Evolutionary conservation across 2,329 filamentous ascomycete species (phyloP).

Genomic region (Aspergillus sp.): DNA sequence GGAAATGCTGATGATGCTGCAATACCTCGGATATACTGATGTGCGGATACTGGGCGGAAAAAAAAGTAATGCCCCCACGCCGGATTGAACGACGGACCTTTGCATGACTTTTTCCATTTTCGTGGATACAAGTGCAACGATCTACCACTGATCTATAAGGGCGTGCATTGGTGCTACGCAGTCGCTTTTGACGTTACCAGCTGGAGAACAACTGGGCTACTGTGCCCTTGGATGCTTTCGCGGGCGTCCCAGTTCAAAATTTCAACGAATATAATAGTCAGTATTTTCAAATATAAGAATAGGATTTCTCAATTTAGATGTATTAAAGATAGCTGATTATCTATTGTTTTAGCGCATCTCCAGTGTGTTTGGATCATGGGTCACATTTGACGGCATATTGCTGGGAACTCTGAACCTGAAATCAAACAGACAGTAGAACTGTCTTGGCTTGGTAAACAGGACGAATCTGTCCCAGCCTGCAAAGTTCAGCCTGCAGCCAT

Average conservation of each 20-base stretch:
- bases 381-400: not conserved
- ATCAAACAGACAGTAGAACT: not conserved
- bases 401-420: not conserved
- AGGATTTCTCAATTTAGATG: too few species aligned
- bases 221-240: too few species aligned
- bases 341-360: not conserved
- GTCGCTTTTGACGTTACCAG: not conserved
- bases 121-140: not conserved
- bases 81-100: not conserved
- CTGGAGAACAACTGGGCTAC: too few species aligned
- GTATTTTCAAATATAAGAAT: too few species aligned
- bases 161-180: not conserved
- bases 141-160: not conserved
- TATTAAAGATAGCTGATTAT: too few species aligned
- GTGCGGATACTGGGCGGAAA: too few species aligned
- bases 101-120: not conserved
- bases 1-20: too few species aligned
- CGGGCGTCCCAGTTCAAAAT: too few species aligned
- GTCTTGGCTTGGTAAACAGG: not conserved
- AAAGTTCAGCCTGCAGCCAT: not conserved
- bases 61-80: not conserved
- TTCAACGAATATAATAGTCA: too few species aligned
- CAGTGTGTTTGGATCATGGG: not conserved
- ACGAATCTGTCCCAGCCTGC: not conserved
- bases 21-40: too few species aligned